A percentile compares a stretch with the other conserved stretches of the same genome.
phyloP scores from a whole-genome alignment of 2,329 filamentous ascomycete species.

The Sporothrix mexicana region DNA sequence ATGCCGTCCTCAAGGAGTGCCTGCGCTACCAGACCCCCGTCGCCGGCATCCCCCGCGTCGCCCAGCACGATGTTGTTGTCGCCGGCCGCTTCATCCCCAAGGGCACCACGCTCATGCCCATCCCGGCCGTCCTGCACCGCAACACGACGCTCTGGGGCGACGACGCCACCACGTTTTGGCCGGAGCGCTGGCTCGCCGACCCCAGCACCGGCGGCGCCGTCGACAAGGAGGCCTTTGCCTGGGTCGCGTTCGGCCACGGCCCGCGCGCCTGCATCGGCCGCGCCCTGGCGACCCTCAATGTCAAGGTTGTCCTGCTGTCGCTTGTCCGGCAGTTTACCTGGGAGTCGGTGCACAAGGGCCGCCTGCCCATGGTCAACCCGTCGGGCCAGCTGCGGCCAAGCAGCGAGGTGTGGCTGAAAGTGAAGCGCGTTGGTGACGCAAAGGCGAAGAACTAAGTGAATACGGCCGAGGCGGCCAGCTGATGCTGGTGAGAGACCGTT shows the following conservation, averaged over 20 bases:
- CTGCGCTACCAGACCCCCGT: constrained; percentile 40
- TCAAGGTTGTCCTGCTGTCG: constrained; percentile 47
- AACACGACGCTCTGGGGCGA: constrained; percentile 41
- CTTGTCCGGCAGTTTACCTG: constrained; percentile 43
- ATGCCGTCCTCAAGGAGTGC: constrained; percentile 46
- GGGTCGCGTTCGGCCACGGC: constrained; percentile 48
- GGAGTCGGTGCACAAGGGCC: not conserved
- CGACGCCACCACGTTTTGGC: constrained; percentile 39
- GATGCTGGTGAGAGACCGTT: not conserved
- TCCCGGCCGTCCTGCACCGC: constrained; percentile 37
- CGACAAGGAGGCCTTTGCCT: constrained; percentile 43
- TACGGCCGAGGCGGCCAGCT: too few species aligned
- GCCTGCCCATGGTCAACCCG: constrained; percentile 30
- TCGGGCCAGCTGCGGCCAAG: constrained; percentile 33
- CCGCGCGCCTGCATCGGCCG: constrained; percentile 49
- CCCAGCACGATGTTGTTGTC: constrained; percentile 38
- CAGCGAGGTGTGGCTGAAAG: constrained; percentile 26
- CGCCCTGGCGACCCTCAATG: constrained; percentile 46
- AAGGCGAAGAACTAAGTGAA: not conserved
- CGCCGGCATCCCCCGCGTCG: constrained; percentile 38
- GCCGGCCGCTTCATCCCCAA: constrained; percentile 40
- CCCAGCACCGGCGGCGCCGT: constrained; percentile 38
- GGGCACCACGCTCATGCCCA: constrained; percentile 39
- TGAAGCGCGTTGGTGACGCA: not conserved
- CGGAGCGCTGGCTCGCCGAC: constrained; percentile 38